Evolutionary conservation across 257 asterid species (phyloP), one percentile per base, ranked within the genome.

Genomic region (Solanum piurae): DNA sequence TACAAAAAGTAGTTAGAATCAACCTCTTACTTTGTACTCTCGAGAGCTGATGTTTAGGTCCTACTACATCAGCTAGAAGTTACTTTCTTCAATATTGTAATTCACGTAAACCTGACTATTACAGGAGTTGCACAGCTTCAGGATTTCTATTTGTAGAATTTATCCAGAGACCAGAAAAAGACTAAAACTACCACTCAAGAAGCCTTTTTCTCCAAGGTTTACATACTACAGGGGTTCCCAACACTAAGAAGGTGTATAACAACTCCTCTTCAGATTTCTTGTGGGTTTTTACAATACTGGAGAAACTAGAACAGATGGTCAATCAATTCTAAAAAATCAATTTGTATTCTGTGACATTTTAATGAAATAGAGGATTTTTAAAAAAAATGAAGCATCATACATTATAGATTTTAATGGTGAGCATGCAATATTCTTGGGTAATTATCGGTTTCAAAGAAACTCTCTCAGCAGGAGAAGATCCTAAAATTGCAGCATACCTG

Each of bases 401-500:
- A 46, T 0, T 46, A 46, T 55, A 55, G 10, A 6, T 55, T 55
- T 0, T 14, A 49, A 49, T 49, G 58, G 14, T 18, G 62, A 52
- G 4, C n/a, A 52, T 52, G 62, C 62, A 16, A 52, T 55, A 55
- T 55, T 60, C 37, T 88, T 73, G 83, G 88, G 93, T 76, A 64
- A 91, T 92, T 97, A 97, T 99, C 79, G 98, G 99, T 80, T 86
- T 94, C 94, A 95, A 86, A 74, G 96, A 91, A 37, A 93, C 91
- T 92, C 92, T 94, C n/a, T 89, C 94, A 46, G 91, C 95, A 64
- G 90, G 86, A 66, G 99, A 96, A 88, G 98, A 96, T 88, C 99
- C 99, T 91, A 95, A 91, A 89, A 97, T 96, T 86, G 99, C 98
- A 16, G 99, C 93, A 89, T 97, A 95, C 95, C 99, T 97, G 96